Evolutionary conservation across 2,329 filamentous ascomycete genomes (phyloP).

Genomic region (Beauveria asiatica): DNA sequence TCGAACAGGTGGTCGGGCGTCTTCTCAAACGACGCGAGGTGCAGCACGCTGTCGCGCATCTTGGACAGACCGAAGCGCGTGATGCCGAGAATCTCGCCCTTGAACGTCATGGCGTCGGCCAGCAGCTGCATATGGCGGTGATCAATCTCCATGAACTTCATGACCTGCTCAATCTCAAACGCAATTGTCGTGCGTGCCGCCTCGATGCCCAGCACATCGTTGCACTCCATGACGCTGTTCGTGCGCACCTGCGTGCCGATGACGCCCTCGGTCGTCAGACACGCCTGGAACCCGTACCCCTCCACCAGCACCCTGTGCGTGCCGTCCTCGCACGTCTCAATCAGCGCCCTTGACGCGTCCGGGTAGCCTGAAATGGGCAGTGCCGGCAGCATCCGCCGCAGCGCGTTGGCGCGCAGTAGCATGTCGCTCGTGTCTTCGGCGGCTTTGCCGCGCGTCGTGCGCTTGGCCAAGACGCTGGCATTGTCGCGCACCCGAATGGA

Average conservation of each 20-base stretch:
- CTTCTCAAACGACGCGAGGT: constrained; percentile 95
- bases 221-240: constrained; percentile 87
- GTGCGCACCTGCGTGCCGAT: constrained; percentile 64
- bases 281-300: constrained; percentile 81
- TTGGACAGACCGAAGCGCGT: constrained; percentile 93
- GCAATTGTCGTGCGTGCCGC: constrained; percentile 86
- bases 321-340: constrained; percentile 65
- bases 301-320: constrained; percentile 77
- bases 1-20: constrained; percentile 96
- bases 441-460: constrained; percentile 37
- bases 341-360: constrained; percentile 77
- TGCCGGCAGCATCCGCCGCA: constrained; percentile 71
- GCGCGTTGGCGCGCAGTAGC: constrained; percentile 71
- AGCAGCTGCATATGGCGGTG: constrained; percentile 96
- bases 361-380: constrained; percentile 89
- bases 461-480: constrained; percentile 39
- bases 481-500: constrained; percentile 61
- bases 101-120: constrained; percentile 98
- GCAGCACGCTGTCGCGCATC: constrained; percentile 89
- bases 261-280: constrained; percentile 91
- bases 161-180: constrained; percentile 77
- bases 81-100: constrained; percentile 92
- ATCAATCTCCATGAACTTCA: constrained; percentile 92
- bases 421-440: constrained; percentile 38
- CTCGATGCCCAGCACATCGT: constrained; percentile 86